Conservation (phyloP, 805 yeast species). For the Peterozyma toletana region DNA sequence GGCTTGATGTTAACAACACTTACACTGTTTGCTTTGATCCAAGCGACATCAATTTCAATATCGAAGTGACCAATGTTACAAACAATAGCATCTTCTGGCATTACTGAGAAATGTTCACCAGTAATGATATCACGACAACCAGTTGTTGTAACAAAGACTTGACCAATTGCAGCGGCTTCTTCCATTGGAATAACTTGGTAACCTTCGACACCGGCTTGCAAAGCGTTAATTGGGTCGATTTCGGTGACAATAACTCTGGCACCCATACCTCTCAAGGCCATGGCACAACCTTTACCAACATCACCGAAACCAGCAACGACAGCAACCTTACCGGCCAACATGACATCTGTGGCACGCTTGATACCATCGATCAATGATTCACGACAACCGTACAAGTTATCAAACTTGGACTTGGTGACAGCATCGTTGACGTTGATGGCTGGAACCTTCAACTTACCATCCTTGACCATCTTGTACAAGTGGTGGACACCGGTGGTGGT, state of each 20-base stretch:
- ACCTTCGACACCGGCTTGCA: slow-evolving; percentile 99
- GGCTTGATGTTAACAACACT: slow-evolving; percentile 97
- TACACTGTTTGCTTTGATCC: slow-evolving; percentile 92
- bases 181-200: slow-evolving; percentile 95
- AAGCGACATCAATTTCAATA: slow-evolving; percentile 98
- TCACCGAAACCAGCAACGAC: slow-evolving; percentile 99
- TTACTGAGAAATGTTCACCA: slow-evolving; percentile 74
- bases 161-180: slow-evolving; percentile 88
- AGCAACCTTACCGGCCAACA: slow-evolving; percentile 99
- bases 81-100: slow-evolving; percentile 99
- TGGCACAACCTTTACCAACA: slow-evolving; percentile 99
- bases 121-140: slow-evolving; percentile 98
- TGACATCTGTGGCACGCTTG: slow-evolving; percentile 99
- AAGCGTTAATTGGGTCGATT: slow-evolving; percentile 97
- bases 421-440: slow-evolving; percentile 99
- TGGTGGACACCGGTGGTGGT: slow-evolving; percentile 99
- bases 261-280: slow-evolving; percentile 98
- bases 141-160: slow-evolving; percentile 97
- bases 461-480: slow-evolving; percentile 91
- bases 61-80: slow-evolving; percentile 99
- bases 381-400: slow-evolving; percentile 99
- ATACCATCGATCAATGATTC: slow-evolving; percentile 98
- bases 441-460: slow-evolving; percentile 88
- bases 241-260: slow-evolving; percentile 97
- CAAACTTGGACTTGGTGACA: slow-evolving; percentile 98